These are phyloP conservation scores for Nitzschia sp. DNA, from an alignment of 108 stramenopile species.

Conservation along the genomic window DNA sequence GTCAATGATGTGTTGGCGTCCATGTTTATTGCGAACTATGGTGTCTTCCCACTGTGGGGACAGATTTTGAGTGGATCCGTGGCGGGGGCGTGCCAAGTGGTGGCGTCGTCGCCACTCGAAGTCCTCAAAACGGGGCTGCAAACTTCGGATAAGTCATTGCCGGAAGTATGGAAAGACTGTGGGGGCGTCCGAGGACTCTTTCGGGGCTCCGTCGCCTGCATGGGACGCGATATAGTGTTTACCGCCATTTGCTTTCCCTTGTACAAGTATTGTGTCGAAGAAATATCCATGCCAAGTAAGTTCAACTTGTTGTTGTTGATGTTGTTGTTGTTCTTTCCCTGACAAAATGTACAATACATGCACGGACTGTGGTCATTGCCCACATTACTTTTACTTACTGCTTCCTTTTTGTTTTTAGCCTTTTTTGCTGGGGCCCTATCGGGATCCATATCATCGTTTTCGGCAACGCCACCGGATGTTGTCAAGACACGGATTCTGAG, in stretches of 20 bases:
- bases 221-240: slow-evolving; percentile 21
- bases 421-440: slow-evolving; percentile 49
- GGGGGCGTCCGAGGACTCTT: slow-evolving; percentile 9
- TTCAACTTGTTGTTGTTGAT: too few species aligned
- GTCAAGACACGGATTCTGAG: slow-evolving; percentile 48
- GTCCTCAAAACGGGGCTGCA: slow-evolving; percentile 68
- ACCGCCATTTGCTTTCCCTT: slow-evolving; percentile 27
- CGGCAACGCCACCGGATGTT: slow-evolving; percentile 58
- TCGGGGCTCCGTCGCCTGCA: slow-evolving; percentile 24
- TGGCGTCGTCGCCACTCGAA: slow-evolving; percentile 72
- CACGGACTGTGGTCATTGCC: too few species aligned
- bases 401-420: not conserved
- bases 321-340: too few species aligned
- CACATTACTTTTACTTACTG: not conserved
- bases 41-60: not conserved
- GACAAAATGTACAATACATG: too few species aligned
- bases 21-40: slow-evolving; percentile 12
- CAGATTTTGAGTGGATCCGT: slow-evolving; percentile 40
- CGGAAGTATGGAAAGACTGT: slow-evolving; percentile 6
- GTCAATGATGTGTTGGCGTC: slow-evolving; percentile 50
- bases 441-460: slow-evolving; percentile 42
- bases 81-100: slow-evolving; percentile 55
- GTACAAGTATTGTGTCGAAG: not conserved
- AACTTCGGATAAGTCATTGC: slow-evolving; percentile 5
- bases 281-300: not conserved